These are phyloP conservation scores for Firmiana major DNA, from an alignment of 345 rosid species.

Conservation along the genomic window DNA sequence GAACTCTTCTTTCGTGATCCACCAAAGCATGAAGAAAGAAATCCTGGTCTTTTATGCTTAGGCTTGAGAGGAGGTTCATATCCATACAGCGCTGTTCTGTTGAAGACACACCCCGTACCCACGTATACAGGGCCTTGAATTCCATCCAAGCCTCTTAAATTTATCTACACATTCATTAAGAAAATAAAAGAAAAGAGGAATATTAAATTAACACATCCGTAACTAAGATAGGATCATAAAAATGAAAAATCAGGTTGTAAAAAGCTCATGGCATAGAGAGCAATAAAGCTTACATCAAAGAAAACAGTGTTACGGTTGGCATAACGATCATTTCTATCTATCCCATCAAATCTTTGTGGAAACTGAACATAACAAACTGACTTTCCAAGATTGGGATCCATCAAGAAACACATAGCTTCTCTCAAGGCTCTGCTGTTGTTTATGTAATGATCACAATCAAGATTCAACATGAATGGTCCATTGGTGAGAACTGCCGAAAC, in stretches of 20 bases:
- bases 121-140: slow-evolving; percentile 98
- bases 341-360: slow-evolving; percentile 95
- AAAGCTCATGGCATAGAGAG: not conserved
- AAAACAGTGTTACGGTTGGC: slow-evolving; percentile 90
- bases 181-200: not conserved
- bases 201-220: not conserved
- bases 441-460: slow-evolving; percentile 93
- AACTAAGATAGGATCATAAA: not conserved
- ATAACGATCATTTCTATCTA: slow-evolving; percentile 80
- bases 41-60: slow-evolving; percentile 55
- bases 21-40: slow-evolving; percentile 71
- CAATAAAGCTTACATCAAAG: slow-evolving; percentile 65
- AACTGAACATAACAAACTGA: slow-evolving; percentile 89
- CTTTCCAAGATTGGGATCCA: slow-evolving; percentile 91
- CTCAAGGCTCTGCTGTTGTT: slow-evolving; percentile 87
- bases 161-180: slow-evolving; percentile 45
- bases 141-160: slow-evolving; percentile 95
- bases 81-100: slow-evolving; percentile 86
- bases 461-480: slow-evolving; percentile 89
- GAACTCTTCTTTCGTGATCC: slow-evolving; percentile 53
- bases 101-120: slow-evolving; percentile 97
- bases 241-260: not conserved
- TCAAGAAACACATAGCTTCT: slow-evolving; percentile 90
- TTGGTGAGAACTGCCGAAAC: slow-evolving; percentile 92
- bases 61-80: slow-evolving; percentile 87